Conservation (phyloP, 2,329 filamentous ascomycete genomes). For the Colletotrichum endophyticum region DNA sequence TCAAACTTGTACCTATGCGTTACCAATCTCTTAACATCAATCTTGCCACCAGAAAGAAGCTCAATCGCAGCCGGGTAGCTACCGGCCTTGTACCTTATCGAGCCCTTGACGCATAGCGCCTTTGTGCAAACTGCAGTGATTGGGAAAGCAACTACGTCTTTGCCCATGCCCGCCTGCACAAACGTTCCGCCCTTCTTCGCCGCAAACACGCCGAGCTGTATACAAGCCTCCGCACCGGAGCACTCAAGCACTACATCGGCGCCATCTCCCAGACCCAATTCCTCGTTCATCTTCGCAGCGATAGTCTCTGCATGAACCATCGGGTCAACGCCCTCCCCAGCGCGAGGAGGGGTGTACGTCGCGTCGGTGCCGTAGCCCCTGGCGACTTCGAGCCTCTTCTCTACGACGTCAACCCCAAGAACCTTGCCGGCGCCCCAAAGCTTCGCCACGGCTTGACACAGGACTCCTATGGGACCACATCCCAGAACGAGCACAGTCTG, state of each 20-base stretch:
- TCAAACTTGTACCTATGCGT: not conserved
- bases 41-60: not conserved
- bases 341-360: not conserved
- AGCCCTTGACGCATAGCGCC: not conserved
- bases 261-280: not conserved
- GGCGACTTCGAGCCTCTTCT: not conserved
- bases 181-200: not conserved
- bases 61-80: not conserved
- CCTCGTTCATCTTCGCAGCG: not conserved
- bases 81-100: not conserved
- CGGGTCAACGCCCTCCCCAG: not conserved
- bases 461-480: not conserved
- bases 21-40: not conserved
- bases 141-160: not conserved
- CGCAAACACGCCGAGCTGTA: not conserved
- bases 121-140: not conserved
- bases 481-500: not conserved
- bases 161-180: not conserved
- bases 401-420: not conserved
- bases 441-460: not conserved
- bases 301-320: not conserved
- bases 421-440: not conserved
- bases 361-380: not conserved
- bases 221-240: constrained; percentile 38
- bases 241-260: constrained; percentile 30